Evolutionary conservation across 371 early-diverging fungal species (phyloP).

Genomic region (Amoeboaphelidium occidentale): DNA sequence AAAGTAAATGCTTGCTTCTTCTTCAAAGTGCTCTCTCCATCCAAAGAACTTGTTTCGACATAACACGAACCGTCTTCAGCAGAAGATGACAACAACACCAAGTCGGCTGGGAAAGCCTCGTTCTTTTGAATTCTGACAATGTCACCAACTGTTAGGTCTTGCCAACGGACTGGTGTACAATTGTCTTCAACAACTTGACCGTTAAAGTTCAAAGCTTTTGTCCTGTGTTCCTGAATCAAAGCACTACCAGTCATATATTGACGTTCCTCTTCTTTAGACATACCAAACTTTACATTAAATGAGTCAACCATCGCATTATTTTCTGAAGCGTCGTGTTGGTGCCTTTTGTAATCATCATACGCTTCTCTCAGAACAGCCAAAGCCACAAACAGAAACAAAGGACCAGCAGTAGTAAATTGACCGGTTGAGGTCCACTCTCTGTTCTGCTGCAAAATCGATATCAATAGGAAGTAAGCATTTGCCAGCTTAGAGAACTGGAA

Average conservation of each 20-base stretch:
- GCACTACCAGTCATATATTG: too few relatives aligned
- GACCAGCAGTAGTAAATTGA: not conserved
- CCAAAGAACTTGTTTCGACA: conserved; percentile 38
- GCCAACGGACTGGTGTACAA: conserved; percentile 16
- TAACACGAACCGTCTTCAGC: conserved; percentile 25
- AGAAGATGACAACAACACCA: conserved; percentile 20
- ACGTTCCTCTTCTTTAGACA: not conserved
- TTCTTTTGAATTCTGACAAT: conserved; percentile 10
- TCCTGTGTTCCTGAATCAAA: too few relatives aligned
- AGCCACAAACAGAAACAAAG: conserved; percentile 11
- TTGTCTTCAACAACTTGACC: conserved; percentile 7
- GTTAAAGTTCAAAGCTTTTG: conserved; percentile 1
- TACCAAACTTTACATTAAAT: not conserved
- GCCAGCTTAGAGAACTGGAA: conserved; percentile 14
- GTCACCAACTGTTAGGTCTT: not conserved
- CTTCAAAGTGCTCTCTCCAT: conserved; percentile 23
- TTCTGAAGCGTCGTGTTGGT: conserved; percentile 9
- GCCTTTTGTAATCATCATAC: conserved; percentile 16
- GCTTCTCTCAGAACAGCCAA: conserved; percentile 17
- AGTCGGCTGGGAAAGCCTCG: conserved; percentile 30
- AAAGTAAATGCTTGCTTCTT: not conserved
- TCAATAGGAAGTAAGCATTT: conserved; percentile 18
- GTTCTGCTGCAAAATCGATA: conserved; percentile 13
- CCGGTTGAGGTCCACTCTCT: conserved; percentile 6
- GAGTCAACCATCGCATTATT: conserved; percentile 3